Percentiles rank a stretch among this genome's conserved stretches.
These are phyloP conservation scores for Kregervanrija delftensis DNA, from an alignment of 805 yeast species.

Conservation along the genomic window DNA sequence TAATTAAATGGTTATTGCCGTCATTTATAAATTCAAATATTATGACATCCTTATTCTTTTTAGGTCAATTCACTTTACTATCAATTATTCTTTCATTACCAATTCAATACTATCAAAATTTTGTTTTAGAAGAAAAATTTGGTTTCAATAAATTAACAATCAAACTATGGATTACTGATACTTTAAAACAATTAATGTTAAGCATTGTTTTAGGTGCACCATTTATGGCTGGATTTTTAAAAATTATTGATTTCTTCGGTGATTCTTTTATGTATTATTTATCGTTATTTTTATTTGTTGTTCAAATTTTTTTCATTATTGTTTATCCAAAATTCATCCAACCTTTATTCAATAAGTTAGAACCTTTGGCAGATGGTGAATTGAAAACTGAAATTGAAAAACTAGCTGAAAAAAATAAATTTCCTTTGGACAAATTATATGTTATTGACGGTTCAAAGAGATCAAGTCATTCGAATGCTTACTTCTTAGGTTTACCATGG, in stretches of 20 bases:
- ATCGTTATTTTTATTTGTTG: constrained; percentile 60
- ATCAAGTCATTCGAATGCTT: constrained; percentile 95
- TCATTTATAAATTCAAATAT: too few relatives aligned
- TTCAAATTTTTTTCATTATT: constrained; percentile 70
- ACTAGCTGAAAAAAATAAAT: constrained; percentile 65
- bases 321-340: constrained; percentile 79
- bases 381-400: constrained; percentile 74
- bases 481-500: constrained; percentile 95
- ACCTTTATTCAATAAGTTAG: constrained; percentile 87
- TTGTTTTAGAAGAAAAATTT: constrained; percentile 84
- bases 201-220: constrained; percentile 62
- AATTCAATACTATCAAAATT: constrained; percentile 64
- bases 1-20: constrained; percentile 8
- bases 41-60: constrained; percentile 39
- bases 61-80: constrained; percentile 42
- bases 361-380: constrained; percentile 87
- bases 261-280: constrained; percentile 76
- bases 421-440: constrained; percentile 80
- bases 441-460: constrained; percentile 97
- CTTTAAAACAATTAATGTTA: constrained; percentile 52
- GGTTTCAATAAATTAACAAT: constrained; percentile 89
- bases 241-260: constrained; percentile 75
- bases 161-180: constrained; percentile 66
- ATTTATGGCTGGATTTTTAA: constrained; percentile 64
- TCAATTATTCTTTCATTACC: constrained; percentile 60